A percentile compares a stretch with the other conserved stretches of the same genome.
Conservation (phyloP, 768 basidiomycete species). For the Termitomyces eurrhizus region DNA sequence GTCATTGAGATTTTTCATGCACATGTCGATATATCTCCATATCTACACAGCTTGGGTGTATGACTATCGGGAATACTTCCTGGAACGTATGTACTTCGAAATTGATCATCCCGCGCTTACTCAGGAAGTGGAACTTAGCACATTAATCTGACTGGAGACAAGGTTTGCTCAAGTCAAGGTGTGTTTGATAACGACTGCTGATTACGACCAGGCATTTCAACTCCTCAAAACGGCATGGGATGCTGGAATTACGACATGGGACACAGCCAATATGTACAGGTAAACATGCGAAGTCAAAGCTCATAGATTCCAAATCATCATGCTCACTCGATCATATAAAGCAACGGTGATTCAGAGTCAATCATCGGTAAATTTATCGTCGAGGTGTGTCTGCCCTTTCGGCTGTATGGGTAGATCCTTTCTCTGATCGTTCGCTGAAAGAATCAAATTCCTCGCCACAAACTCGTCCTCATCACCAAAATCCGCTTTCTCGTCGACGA, state of each 20-base stretch:
- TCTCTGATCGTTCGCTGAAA: background rate
- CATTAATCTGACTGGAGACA: background rate
- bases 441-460: slow-evolving; percentile 10
- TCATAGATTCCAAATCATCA: background rate
- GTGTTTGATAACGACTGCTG: background rate
- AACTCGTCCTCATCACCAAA: slow-evolving; percentile 6
- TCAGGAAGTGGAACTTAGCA: background rate
- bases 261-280: slow-evolving; percentile 5
- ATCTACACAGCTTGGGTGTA: background rate
- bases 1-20: background rate
- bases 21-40: background rate
- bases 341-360: background rate
- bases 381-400: background rate
- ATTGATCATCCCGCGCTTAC: background rate
- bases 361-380: background rate
- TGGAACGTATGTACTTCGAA: background rate
- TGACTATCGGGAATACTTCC: background rate
- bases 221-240: slow-evolving; percentile 4
- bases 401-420: no score
- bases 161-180: background rate
- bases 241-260: background rate
- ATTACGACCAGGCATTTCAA: background rate
- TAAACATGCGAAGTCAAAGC: background rate
- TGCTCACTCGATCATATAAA: background rate
- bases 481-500: background rate